Base-by-base conservation (phyloP, 148 eudicot genomes). In the Fagopyrum homotropicum region DNA sequence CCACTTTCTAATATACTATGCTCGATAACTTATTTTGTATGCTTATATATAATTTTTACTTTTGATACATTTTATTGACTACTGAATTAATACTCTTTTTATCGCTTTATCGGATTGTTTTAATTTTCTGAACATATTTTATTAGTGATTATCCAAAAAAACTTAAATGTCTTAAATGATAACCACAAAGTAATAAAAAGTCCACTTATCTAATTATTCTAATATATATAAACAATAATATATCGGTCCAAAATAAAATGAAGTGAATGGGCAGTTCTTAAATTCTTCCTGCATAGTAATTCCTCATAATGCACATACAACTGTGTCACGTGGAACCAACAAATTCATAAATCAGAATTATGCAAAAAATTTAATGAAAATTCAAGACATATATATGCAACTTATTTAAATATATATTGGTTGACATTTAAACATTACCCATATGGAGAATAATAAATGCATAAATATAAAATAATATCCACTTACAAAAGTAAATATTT, bases 281-380 rank as follows among this genome's bases (percentile, higher is more conserved):
- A 66, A 66, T 15, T 22, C 46, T 66, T 40, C 46, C 47, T 17
- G 43, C 71, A 15, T 66, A 40, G 45, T 43, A 40, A 14, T 14
- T 35, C 43, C 6, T 66, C 71, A 66, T 66, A 40, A 40, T 66
- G 47, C 15, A 40, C 47, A 14, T 66, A 66, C 71, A 15, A 66
- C 71, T 66, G 71, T 66, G 71, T 66, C 71, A 66, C 71, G 71
- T 66, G 71, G 47, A 35, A 66, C 71, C 71, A 66, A 66, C 71
- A 66, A 66, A 8, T 17, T 35, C 30, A 40, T 6, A 66, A 35
- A 66, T 40, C 16, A 14, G 12, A 26, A 66, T 14, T 30, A 63
- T 29, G 69, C n/a, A 64, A 11, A 46, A 35, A 10, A 12, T 64
- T 35, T 64, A 16, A 64, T 61, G 69, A 61, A 61, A 61, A 26